Conservation (phyloP, 208 protist species). For the Porcisia deanei region DNA sequence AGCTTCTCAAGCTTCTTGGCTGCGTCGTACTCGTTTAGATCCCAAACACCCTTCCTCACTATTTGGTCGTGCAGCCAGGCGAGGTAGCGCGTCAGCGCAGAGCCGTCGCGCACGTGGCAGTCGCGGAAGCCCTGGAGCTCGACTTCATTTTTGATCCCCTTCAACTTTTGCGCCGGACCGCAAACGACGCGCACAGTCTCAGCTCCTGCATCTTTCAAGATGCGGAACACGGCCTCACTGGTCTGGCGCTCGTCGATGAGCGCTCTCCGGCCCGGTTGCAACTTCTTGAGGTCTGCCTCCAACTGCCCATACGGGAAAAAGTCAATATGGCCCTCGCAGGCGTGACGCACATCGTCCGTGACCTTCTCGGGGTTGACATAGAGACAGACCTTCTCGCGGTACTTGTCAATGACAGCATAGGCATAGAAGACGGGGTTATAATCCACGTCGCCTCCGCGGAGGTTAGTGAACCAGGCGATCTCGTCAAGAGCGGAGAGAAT, state of each 20-base stretch:
- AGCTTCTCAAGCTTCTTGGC: conserved; percentile 81
- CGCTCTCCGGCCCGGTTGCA: conserved; percentile 43
- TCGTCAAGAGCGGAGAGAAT: conserved; percentile 92
- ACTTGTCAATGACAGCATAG: conserved; percentile 69
- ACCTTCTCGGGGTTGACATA: conserved; percentile 37
- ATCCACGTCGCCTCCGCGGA: conserved; percentile 85
- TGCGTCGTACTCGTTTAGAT: conserved; percentile 86
- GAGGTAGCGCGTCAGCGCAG: conserved; percentile 91
- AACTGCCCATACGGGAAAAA: conserved; percentile 81
- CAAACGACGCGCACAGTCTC: conserved; percentile 48
- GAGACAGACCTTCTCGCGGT: conserved; percentile 38
- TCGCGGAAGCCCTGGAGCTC: conserved; percentile 93
- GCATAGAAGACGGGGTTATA: conserved; percentile 93
- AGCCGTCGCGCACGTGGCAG: conserved; percentile 94
- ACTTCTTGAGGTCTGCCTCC: conserved; percentile 41
- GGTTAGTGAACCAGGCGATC: conserved; percentile 92
- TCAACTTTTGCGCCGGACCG: conserved; percentile 78
- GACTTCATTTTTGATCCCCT: conserved; percentile 91
- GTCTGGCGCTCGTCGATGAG: conserved; percentile 76
- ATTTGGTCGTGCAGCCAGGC: conserved; percentile 89
- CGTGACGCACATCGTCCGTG: conserved; percentile 24
- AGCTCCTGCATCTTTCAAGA: conserved; percentile 39
- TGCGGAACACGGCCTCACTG: conserved; percentile 56
- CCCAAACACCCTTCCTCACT: conserved; percentile 48
- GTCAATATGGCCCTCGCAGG: conserved; percentile 36